Base-by-base conservation (phyloP, 1,139 yeast species). In the Wickerhamomyces sp. region DNA sequence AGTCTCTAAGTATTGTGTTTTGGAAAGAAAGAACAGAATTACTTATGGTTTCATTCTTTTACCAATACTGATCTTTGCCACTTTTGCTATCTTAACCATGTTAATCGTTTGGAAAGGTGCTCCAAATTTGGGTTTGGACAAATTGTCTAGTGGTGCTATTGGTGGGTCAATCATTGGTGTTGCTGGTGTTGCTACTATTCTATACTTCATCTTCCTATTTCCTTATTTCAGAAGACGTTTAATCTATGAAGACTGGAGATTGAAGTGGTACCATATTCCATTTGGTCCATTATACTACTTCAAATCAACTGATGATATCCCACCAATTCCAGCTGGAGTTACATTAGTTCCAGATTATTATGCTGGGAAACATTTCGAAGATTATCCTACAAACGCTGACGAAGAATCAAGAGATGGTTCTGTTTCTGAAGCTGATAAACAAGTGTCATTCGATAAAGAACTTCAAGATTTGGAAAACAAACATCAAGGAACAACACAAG, bases 51-150 rank as follows among this genome's bases (percentile, higher is more conserved):
- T 83, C 49, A 37, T 68, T 15, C 59, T 78, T 40, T 79, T 80
- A 46, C 90, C 90, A 14, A 39, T 70, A 32, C 71, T 81, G 57
- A 83, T 83, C 26, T 81, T 76, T 50, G 55, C 68, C 33, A 76
- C 87, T 27, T 78, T 80, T 48, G 62, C 81, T 35, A 72, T 82
- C 43, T 70, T 83, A 53, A 81, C 89, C 44, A 70, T 74, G 70
- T 61, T 72, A 45, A 68, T 74, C 46, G 75, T 76, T 31, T 81
- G 86, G 86, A 81, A 81, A 59, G 89, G 89, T 52, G 81, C 88
- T 43, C 88, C 88, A 50, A 71, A 72, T 46, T 70, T 82, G 50
- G 65, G 76, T 21, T 68, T 82, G 55, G 65, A 73, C 49, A 56
- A 75, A 7, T 67, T 81, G 44, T 65, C 80, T 2, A 52, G 65